Evolutionary conservation across 805 yeast genomes (phyloP), one percentile per base, ranked within the genome.

Genomic region (Saccharomycopsis fodiens): DNA sequence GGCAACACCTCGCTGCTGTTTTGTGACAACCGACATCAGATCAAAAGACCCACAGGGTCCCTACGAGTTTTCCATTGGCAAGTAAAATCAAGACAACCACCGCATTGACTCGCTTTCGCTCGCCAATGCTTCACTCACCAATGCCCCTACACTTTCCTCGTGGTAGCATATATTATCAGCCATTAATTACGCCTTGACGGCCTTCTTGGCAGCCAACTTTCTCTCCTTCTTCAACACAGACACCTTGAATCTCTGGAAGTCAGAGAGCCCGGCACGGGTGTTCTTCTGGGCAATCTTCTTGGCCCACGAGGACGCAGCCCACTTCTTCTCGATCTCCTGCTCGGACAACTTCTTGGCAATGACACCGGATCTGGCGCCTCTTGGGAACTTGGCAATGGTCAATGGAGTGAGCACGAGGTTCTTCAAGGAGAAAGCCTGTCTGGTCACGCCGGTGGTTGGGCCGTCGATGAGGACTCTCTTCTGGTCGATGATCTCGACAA

Each of bases 211-310:
- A 73, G 88, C 85, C 70, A 72, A 83, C 76, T 88, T 85, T 76
- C 86, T 87, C 80, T 94, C 97, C 82, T 91, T 93, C 85, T 85
- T 93, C 71, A 88, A 81, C 63, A 88, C 94, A 72, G 85, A 69
- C 62, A 91, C 98, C 81, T 91, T 96, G 96, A 93, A 93, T 82
- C 99, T 89, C 79, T 93, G 96, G 65, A 93, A 93, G 75, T 93
- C 99, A 61, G 91, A 68, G 71, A 94, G 84, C 67, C 82, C 76
- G 64, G 94, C 73, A 81, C 98, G 86, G 73, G 82, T 86, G 73
- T 84, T 82, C 74, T 86, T 87, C 73, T 85, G 83, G 68, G 94
- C 96, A 65, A 93, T 83, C 79, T 88, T 89, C 85, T 91, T 85
- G 67, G 98, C 97, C 97, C 97, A 88, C 46, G 96, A 69, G 57